Evolutionary conservation across 345 rosid genomes (phyloP), one percentile per base, ranked within the genome.

Genomic region (Syzygium oleosum): DNA sequence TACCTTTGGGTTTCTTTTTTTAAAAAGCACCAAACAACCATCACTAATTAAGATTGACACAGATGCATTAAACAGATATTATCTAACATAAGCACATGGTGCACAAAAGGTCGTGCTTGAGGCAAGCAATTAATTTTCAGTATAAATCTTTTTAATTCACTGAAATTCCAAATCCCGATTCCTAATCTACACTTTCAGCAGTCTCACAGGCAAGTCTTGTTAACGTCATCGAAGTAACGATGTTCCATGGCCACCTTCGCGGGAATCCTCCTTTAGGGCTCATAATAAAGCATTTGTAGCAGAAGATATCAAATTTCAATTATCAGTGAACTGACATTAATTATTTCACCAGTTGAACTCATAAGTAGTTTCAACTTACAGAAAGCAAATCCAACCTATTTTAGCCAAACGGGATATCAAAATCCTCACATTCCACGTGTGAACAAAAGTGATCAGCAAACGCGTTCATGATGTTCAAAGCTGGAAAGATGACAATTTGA

Each of bases 221-320:
- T 87, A 41, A 98, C 88, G 87, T 96, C 98, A 85, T 93, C 93
- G 17, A 96, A 96, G 94, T 95, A 97, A 73, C 98, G 99, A 90
- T 98, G 99, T 73, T 95, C 98, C 99, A 96, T 94, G 43, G 99
- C 98, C 88, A 92, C 96, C 93, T 96, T 96, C 21, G 97, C 99
- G 43, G 99, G 96, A 88, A 98, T 95, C 49, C 98, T 94, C 91
- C 91, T 95, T 1, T 94, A 93, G 55, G 99, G 99, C 59, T 96
- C 98, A 80, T 96, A 96, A 85, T 92, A 94, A 95, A 98, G 91
- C 99, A 98, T 94, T 94, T 96, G 93, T 99, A 96, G 98, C 93
- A 90, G 56, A 84, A 63, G 29, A 46, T 49, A 54, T 49, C 31
- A 31, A 79, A 7, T 80, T 79, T 77, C 59, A 78, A 23, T 4